Base-by-base conservation (phyloP, 768 basidiomycete species). In the Collybia sordida region DNA sequence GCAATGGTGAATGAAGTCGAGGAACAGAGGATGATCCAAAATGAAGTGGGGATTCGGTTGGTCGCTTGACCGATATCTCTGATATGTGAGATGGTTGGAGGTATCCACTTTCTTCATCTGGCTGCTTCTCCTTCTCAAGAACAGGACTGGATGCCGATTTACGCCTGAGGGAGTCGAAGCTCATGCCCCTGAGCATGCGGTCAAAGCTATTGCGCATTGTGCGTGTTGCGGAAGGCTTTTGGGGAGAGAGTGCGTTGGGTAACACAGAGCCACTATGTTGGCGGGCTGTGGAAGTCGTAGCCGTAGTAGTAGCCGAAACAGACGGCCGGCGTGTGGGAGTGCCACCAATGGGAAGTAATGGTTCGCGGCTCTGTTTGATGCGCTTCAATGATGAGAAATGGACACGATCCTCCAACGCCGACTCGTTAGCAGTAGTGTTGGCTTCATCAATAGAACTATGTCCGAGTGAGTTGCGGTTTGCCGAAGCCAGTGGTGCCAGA, bases 321-420 rank as follows among this genome's bases (percentile, higher is more conserved):
- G 67, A 63, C 17, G 64, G 58, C 19, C 61, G 60, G 34, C 72
- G 50, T 17, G 60, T 41, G 42, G 54, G 55, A 45, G 58, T 62
- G 18, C 62, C 66, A n/a, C 73, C 68, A 35, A 82, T 66, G 6
- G 89, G 87, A 3, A 91, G 73, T 37, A 91, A 72, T 1, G 86
- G 86, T 53, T 91, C 90, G 24, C 85, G 79, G 61, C 88, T 89
- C 50, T 77, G 80, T 61, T 87, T 90, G 22, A 70, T 60, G 14
- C 73, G 73, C 42, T 72, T 72, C 12, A 73, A 48, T 3, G 57
- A 70, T 56, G 56, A 63, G 58, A 69, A 67, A 38, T 68, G 69
- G 24, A 38, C 24, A 42, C n/a, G 7, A 1, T 47, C 40, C n/a
- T 58, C 55, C 2, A 38, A 49, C 2, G 40, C 45, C 18, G 49